Evolutionary conservation across 495 filamentous ascomycete genomes (phyloP), one percentile per base, ranked within the genome.

Genomic region (Cryomyces minteri): DNA sequence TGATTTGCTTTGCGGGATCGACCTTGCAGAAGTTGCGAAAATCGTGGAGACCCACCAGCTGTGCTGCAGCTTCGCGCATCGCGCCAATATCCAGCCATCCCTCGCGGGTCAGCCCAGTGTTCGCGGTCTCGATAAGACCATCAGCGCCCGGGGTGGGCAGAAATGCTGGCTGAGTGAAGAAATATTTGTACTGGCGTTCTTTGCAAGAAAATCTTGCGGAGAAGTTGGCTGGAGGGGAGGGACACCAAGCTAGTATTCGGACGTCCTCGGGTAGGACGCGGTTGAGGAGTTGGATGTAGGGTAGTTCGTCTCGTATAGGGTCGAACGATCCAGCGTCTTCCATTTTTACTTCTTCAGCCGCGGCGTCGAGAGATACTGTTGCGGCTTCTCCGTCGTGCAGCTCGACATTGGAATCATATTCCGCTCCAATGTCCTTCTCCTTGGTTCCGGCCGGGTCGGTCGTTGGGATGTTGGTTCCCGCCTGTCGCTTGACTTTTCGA

Each of bases 11-110:
- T 51, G 66, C 73, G 0, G 76, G 67, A 63, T 98, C 92, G 34
- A 94, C 62, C 58, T 88, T 88, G 69, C 88, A 95, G 64, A 96
- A 88, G 57, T 98, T 98, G 9, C 90, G 76, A 65, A 96, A 96
- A 62, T 98, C 92, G 64, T 95, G 85, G 28, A 73, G 54, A 7
- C 90, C 92, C 51, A 84, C 75, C 48, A 83, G 86, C 40, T 74
- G 60, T 55, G 73, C 76, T 31, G 88, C 88, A 1, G 82, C 92
- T 53, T 73, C 61, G 4, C 74, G 72, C 90, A 98, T 98, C 11
- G 77, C 78, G 5, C 76, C 77, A 40, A 96, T 86, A 62, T 95
- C 78, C 6, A 98, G 65, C 65, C 66, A 76, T 41, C 75, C 77
- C 45, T 59, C 62, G 6, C 54, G 48, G 37, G 41, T 44, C 9